Conservation (phyloP, 2,329 filamentous ascomycete species). For the Grosmannia huntii region DNA sequence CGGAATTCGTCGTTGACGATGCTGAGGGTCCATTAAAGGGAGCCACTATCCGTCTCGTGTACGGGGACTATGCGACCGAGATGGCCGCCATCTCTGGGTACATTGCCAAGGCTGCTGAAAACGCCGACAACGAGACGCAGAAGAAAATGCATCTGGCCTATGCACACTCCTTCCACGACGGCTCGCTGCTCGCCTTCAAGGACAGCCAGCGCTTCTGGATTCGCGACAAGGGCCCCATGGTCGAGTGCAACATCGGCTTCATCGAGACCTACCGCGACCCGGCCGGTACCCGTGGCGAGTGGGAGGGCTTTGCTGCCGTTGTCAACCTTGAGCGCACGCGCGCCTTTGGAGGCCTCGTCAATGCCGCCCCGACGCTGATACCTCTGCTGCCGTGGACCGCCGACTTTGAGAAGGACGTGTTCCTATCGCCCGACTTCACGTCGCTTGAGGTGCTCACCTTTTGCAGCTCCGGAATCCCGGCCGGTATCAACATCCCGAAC, state of each 20-base stretch:
- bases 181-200: slow-evolving; percentile 67
- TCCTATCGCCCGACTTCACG: slow-evolving; percentile 90
- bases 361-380: slow-evolving; percentile 69
- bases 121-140: slow-evolving; percentile 62
- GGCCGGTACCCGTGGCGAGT: slow-evolving; percentile 67
- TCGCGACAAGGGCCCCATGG: slow-evolving; percentile 64
- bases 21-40: slow-evolving; percentile 49
- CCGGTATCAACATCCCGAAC: slow-evolving; percentile 57
- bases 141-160: slow-evolving; percentile 63
- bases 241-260: slow-evolving; percentile 74
- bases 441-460: slow-evolving; percentile 86
- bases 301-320: slow-evolving; percentile 72
- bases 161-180: slow-evolving; percentile 59
- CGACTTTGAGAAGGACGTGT: slow-evolving; percentile 93
- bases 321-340: slow-evolving; percentile 85
- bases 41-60: slow-evolving; percentile 58
- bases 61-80: slow-evolving; percentile 61
- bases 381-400: slow-evolving; percentile 77
- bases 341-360: slow-evolving; percentile 76
- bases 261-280: slow-evolving; percentile 80
- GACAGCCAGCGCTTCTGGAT: slow-evolving; percentile 74
- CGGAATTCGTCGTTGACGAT: slow-evolving; percentile 44
- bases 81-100: slow-evolving; percentile 57
- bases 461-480: slow-evolving; percentile 52
- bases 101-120: slow-evolving; percentile 53